Base-by-base conservation (phyloP, 306 rosid genomes). In the Prunus padus region DNA sequence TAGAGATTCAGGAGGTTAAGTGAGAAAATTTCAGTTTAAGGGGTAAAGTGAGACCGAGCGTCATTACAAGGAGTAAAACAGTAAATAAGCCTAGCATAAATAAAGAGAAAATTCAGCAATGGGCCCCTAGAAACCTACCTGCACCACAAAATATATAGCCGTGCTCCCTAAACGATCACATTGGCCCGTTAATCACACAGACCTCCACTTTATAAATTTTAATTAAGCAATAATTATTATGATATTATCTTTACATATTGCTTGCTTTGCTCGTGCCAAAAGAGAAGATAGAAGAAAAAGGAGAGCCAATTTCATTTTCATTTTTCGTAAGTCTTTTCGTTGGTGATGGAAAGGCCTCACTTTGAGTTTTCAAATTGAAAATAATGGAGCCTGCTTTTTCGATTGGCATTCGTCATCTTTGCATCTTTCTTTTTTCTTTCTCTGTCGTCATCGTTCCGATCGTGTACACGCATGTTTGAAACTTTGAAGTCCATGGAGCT, bases 381-480 rank as follows among this genome's bases (percentile, higher is more conserved):
- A 20, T 33, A 71, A 54, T 54, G 42, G 57, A 23, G 72, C 67
- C 2, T 67, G 2, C 28, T 45, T 26, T 59, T 44, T 45, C 11
- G 71, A 75, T 37, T 12, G 18, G 57, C 57, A 2, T 28, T 67
- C 63, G 64, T 49, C 55, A 22, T 60, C 19, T 60, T 77, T 45
- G 45, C 57, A 66, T 40, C 4, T 65, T 65, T 54, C 23, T 15
- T 12, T 55, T 37, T 22, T 37, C 7, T 20, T 55, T 72, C 23
- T 33, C 31, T 40, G 40, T 50, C 55, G 55, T 62, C 56, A 61
- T 69, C 1, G 33, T 74, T 61, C 16, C 25, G 49, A 18, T 65
- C 69, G 26, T n/a, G 50, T 45, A 64, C 47, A 9, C 18, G 33
- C n/a, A n/a, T n/a, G n/a, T n/a, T n/a, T n/a, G n/a, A n/a, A n/a